A percentile compares a stretch with the other conserved stretches of the same genome.
Evolutionary conservation across 495 filamentous ascomycete genomes (phyloP).

Genomic region (Aspergillus biplanus): DNA sequence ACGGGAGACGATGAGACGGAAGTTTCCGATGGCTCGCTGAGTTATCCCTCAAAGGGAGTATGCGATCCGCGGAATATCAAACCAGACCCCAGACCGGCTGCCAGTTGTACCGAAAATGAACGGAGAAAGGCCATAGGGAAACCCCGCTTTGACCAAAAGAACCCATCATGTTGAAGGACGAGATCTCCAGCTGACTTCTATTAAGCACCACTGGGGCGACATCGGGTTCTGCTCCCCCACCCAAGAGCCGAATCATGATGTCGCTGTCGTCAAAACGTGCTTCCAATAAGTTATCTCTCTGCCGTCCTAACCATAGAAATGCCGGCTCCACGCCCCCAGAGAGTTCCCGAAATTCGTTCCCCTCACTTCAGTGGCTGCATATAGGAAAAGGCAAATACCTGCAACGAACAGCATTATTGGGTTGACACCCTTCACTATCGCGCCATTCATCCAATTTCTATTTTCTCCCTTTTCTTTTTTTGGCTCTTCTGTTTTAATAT

Average conservation of each 20-base stretch:
- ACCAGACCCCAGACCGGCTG: background rate
- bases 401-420: constrained; percentile 3
- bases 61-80: background rate
- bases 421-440: constrained; percentile 3
- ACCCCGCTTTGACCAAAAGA: constrained; percentile 1
- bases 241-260: constrained; percentile 12
- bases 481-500: background rate
- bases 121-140: background rate
- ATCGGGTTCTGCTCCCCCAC: constrained; percentile 12
- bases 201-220: background rate
- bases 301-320: constrained; percentile 5
- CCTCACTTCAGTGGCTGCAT: constrained; percentile 25
- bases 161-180: background rate
- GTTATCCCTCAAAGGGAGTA: too few relatives aligned
- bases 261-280: background rate
- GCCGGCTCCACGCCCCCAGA: constrained; percentile 22
- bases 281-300: constrained; percentile 4
- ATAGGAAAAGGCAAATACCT: constrained; percentile 8
- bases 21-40: too few relatives aligned
- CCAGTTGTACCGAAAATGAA: background rate
- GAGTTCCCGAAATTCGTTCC: constrained; percentile 16
- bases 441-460: constrained; percentile 4
- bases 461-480: background rate
- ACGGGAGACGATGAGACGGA: too few relatives aligned
- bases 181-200: background rate